Percentiles rank a stretch among this genome's conserved stretches.
Conservation (phyloP, 1,139 yeast species). For the Suhomyces bokatorum region DNA sequence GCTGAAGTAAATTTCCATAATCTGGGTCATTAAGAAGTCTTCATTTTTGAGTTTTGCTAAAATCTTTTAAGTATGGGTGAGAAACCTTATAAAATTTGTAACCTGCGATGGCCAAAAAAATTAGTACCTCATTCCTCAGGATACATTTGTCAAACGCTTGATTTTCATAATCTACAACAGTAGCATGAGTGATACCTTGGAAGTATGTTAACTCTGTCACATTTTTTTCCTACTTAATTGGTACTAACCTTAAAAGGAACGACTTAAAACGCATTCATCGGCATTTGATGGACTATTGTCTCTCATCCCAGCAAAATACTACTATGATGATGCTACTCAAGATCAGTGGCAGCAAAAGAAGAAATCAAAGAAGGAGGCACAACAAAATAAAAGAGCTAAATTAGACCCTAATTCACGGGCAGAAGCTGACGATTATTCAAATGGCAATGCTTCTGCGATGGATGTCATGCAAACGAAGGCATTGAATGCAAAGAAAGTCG, state of each 20-base stretch:
- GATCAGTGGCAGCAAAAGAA: slow-evolving; percentile 91
- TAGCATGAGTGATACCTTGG: slow-evolving; percentile 50
- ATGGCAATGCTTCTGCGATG: slow-evolving; percentile 57
- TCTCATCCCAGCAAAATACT: slow-evolving; percentile 89
- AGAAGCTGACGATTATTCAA: slow-evolving; percentile 43
- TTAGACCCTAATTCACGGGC: slow-evolving; percentile 66
- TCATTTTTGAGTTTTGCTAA: no score
- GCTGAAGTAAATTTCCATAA: neutral
- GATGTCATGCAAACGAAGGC: slow-evolving; percentile 63
- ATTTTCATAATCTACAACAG: neutral
- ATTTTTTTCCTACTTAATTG: neutral
- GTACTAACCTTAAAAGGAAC: slow-evolving; percentile 54
- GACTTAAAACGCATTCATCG: slow-evolving; percentile 78
- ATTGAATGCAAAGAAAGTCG: slow-evolving; percentile 57
- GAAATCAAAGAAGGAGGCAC: slow-evolving; percentile 65
- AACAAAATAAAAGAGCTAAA: slow-evolving; percentile 64
- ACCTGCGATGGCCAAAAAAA: slow-evolving; percentile 15
- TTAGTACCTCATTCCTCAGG: neutral
- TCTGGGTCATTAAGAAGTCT: no score
- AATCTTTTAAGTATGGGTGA: no score
- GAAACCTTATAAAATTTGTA: neutral
- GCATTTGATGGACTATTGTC: slow-evolving; percentile 91
- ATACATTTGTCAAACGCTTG: neutral
- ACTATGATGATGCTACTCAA: slow-evolving; percentile 75
- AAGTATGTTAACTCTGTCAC: slow-evolving; percentile 37